Percentiles rank a stretch among this genome's conserved stretches.
phyloP scores from a whole-genome alignment of 345 rosid species.

The Eucalyptus tenuipes region DNA sequence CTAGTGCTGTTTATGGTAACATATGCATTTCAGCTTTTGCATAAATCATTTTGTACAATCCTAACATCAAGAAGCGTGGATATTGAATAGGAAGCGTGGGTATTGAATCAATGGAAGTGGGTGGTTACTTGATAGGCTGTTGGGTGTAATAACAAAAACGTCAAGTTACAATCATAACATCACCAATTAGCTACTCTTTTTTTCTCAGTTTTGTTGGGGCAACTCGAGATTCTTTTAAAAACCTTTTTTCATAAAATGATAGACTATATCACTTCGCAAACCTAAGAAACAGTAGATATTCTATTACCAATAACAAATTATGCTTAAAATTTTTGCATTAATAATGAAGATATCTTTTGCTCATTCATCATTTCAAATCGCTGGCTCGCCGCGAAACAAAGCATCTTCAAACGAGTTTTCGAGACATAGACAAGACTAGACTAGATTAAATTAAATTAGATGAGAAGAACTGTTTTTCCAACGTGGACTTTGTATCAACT shows the following conservation, averaged over 20 bases:
- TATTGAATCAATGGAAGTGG: background rate
- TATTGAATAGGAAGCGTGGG: background rate
- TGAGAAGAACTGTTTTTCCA: background rate
- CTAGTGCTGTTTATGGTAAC: accelerated
- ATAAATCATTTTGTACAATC: background rate
- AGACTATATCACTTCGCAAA: accelerated
- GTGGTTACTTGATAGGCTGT: background rate
- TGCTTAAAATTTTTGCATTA: accelerated
- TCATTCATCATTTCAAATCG: background rate
- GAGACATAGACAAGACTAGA: accelerated
- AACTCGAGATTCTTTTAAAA: background rate
- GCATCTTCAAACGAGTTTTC: background rate
- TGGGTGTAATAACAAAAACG: background rate
- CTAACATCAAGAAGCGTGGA: too few relatives aligned
- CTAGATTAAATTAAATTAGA: accelerated
- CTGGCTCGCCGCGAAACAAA: background rate
- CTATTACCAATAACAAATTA: background rate
- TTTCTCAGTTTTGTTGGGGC: background rate
- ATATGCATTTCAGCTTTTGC: too few relatives aligned
- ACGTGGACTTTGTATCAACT: background rate
- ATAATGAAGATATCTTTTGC: background rate
- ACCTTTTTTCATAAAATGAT: background rate
- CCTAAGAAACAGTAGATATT: accelerated
- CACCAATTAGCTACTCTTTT: accelerated
- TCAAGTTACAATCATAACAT: background rate